Conservation (phyloP, 2,329 filamentous ascomycete species). For the Stenocarpella maydis region DNA sequence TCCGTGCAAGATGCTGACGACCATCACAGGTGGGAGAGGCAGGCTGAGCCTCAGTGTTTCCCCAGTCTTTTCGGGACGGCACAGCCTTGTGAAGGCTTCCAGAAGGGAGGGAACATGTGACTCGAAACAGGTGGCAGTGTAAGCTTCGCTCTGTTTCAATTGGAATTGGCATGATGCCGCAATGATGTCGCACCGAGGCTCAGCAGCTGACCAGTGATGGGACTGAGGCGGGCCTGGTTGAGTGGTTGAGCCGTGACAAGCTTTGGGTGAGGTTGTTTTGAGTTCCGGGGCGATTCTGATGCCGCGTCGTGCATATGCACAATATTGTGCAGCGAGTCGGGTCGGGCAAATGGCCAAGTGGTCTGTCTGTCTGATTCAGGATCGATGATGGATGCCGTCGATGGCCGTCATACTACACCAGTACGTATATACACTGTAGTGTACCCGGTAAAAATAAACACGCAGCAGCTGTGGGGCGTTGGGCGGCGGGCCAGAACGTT, state of each 20-base stretch:
- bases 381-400: slow-evolving; percentile 22
- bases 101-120: slow-evolving; percentile 15
- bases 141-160: slow-evolving; percentile 17
- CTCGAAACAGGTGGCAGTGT: slow-evolving; percentile 22
- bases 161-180: background rate
- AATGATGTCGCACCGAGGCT: slow-evolving; percentile 4
- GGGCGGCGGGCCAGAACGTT: slow-evolving; percentile 23
- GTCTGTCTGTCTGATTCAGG: slow-evolving; percentile 14
- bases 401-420: background rate
- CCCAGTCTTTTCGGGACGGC: slow-evolving; percentile 16
- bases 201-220: background rate
- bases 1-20: slow-evolving; percentile 24
- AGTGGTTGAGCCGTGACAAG: slow-evolving; percentile 10
- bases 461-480: slow-evolving; percentile 25
- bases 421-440: no score
- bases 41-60: slow-evolving; percentile 18
- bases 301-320: slow-evolving; percentile 21
- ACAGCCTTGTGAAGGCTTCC: background rate
- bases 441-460: slow-evolving; percentile 20
- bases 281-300: slow-evolving; percentile 8
- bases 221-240: background rate
- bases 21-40: background rate
- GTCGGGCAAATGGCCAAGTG: background rate
- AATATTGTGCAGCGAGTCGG: slow-evolving; percentile 10
- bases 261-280: slow-evolving; percentile 4